These are phyloP conservation scores for Elsinoe batatas DNA, from an alignment of 2,329 filamentous ascomycete genomes.

Conservation along the genomic window DNA sequence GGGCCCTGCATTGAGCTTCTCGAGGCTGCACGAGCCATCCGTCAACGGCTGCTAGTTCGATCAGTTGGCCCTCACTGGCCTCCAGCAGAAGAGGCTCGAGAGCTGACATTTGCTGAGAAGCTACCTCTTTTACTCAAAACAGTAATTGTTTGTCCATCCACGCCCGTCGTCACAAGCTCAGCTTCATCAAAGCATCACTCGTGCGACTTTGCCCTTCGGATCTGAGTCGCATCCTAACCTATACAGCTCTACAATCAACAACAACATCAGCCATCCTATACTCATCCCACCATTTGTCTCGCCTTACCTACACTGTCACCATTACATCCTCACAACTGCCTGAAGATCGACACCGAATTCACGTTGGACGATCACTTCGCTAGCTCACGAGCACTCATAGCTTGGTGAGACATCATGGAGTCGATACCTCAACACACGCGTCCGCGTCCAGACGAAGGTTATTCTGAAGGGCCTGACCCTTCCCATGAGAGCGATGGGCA, in stretches of 20 bases:
- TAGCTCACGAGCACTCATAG: background rate
- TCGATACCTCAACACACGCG: conserved; percentile 16
- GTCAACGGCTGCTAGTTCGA: conserved; percentile 13
- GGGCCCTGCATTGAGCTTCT: conserved; percentile 8
- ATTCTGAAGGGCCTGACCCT: conserved; percentile 49
- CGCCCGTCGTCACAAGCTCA: background rate
- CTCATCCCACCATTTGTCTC: conserved; percentile 9
- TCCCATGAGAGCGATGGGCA: conserved; percentile 34
- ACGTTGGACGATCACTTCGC: background rate
- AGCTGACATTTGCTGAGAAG: background rate
- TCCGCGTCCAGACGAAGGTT: conserved; percentile 63
- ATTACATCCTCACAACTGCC: background rate
- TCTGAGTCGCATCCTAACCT: background rate
- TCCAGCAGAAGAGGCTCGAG: background rate
- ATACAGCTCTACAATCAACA: background rate
- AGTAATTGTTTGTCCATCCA: background rate
- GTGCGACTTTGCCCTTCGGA: background rate
- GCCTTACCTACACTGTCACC: background rate
- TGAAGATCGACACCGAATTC: background rate
- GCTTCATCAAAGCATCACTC: background rate
- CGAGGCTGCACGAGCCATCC: conserved; percentile 11
- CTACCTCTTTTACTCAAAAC: conserved; percentile 1
- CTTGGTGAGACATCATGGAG: conserved; percentile 1
- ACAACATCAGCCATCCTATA: background rate
- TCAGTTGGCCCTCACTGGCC: conserved; percentile 8